Evolutionary conservation across 1,139 yeast species (phyloP), one percentile per base, ranked within the genome.

Genomic region (Pichia sp.): DNA sequence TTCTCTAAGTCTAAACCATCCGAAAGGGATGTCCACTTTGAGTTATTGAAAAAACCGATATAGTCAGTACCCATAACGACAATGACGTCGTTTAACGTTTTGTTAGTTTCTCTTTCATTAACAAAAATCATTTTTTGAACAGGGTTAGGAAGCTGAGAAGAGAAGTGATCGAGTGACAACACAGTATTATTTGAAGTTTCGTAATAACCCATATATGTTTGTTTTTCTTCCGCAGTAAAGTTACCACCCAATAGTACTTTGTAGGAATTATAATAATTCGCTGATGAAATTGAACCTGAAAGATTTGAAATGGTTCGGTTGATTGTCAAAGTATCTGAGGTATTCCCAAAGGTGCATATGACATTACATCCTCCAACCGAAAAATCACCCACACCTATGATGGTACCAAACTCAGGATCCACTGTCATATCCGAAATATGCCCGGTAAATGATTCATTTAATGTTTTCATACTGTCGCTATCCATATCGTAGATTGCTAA

Each of bases 311-410:
- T 45, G 11, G 56, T 38, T 15, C 53, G 52, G 31, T 47, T 47
- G 81, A 81, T 52, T 65, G 72, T 45, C 71, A 73, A 93, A 89
- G 85, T 48, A 80, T 74, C 4, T 78, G 77, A 45, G 74, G 73
- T 40, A 42, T 57, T 61, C 3, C 71, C 68, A 55, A 85, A 69
- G 62, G 86, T 87, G 67, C 82, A 90, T 46, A 87, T 72, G 67
- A 96, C 89, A 2, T 74, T 70, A 71, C 97, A 90, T 5, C 47
- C 74, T 72, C 58, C 80, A 30, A 57, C 54, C 34, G 76, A 77
- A 64, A 89, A 89, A 49, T 81, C 75, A 23, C 99, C 99, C 50
- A 89, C 96, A 10, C 89, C 87, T 43, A 90, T 74, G 19, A 90
- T 68, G 6, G 54, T 53, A 1, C 54, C 54, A 43, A 53, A 57